Percentiles rank a stretch among this genome's conserved stretches.
Conservation (phyloP, 192 early-diverging fungal genomes). For the Kappamyces sp. region DNA sequence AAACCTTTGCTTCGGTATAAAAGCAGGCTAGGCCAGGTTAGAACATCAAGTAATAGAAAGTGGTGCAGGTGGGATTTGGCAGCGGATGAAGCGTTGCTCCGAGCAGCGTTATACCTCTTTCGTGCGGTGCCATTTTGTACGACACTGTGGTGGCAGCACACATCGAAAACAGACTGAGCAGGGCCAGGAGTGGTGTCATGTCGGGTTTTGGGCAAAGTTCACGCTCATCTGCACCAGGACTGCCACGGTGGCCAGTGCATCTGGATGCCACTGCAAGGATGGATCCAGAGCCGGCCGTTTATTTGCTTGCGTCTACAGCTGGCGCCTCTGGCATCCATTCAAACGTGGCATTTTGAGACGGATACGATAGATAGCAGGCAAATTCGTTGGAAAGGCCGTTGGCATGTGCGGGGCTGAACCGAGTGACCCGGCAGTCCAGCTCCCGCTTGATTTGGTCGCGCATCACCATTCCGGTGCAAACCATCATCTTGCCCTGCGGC, state of each 20-base stretch:
- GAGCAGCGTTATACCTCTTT: conserved; percentile 30
- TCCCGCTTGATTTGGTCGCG: conserved; percentile 38
- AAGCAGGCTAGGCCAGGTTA: conserved; percentile 91
- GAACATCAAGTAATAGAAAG: conserved; percentile 80
- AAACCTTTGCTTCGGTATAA: conserved; percentile 64
- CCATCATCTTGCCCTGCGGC: conserved; percentile 38
- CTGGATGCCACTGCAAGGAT: too few species aligned
- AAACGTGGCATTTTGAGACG: too few species aligned
- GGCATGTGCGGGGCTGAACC: conserved; percentile 58
- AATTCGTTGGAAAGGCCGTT: conserved; percentile 76
- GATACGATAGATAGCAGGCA: too few species aligned
- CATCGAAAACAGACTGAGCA: neutral
- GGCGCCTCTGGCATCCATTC: too few species aligned
- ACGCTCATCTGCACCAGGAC: too few species aligned
- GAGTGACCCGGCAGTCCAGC: conserved; percentile 48
- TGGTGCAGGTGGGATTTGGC: conserved; percentile 35
- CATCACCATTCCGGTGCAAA: conserved; percentile 62
- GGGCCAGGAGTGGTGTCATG: too few species aligned
- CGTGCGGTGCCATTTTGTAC: conserved; percentile 7
- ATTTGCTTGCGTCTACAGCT: too few species aligned
- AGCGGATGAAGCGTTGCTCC: conserved; percentile 26
- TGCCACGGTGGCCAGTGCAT: too few species aligned
- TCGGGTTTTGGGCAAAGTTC: too few species aligned
- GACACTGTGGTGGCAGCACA: conserved; percentile 10
- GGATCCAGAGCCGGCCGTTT: too few species aligned